Evolutionary conservation across 768 basidiomycete species (phyloP).

Genomic region (Russula foetens): DNA sequence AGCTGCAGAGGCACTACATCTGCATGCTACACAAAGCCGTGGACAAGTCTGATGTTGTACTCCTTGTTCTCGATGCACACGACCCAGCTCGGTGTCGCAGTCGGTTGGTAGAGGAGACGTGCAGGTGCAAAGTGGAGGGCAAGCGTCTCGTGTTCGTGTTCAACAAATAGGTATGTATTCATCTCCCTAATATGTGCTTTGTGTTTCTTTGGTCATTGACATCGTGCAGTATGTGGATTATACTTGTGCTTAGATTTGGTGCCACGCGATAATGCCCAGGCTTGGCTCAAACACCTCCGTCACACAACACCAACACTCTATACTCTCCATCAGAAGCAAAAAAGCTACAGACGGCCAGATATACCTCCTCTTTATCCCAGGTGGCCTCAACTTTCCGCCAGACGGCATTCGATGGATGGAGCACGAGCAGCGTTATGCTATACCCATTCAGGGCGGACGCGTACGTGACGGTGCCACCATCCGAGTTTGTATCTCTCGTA

Average conservation of each 20-base stretch:
- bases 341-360: slow-evolving; percentile 55
- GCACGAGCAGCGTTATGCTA: slow-evolving; percentile 51
- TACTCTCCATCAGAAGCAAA: too few relatives aligned
- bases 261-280: slow-evolving; percentile 81
- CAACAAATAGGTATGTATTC: slow-evolving; percentile 79
- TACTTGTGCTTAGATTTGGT: slow-evolving; percentile 95
- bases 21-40: slow-evolving; percentile 85
- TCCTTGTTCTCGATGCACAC: slow-evolving; percentile 86
- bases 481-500: not conserved
- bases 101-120: slow-evolving; percentile 84
- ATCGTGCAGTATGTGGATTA: too few relatives aligned
- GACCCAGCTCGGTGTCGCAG: slow-evolving; percentile 94
- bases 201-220: too few relatives aligned
- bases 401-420: slow-evolving; percentile 78
- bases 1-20: slow-evolving; percentile 64
- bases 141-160: slow-evolving; percentile 90
- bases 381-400: slow-evolving; percentile 51
- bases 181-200: too few relatives aligned
- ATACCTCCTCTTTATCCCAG: slow-evolving; percentile 56
- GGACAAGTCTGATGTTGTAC: slow-evolving; percentile 84
- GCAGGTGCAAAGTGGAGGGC: slow-evolving; percentile 74
- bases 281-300: too few relatives aligned
- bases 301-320: slow-evolving; percentile 86
- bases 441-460: slow-evolving; percentile 42
- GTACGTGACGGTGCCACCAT: slow-evolving; percentile 33